These are phyloP conservation scores for Penicillium nucicola DNA, from an alignment of 495 filamentous ascomycete species.

Conservation along the genomic window DNA sequence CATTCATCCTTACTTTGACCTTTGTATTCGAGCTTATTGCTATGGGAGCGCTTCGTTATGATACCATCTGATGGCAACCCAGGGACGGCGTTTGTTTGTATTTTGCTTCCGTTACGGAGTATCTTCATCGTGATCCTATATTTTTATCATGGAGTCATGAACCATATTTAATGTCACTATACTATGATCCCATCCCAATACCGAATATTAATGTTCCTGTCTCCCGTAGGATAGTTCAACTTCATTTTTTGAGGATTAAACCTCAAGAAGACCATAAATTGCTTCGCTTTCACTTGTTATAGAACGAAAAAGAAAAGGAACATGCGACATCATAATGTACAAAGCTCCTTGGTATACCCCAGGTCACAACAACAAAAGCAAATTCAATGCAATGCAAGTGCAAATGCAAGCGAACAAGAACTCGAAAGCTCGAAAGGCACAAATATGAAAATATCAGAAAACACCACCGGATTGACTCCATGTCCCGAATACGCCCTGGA, in stretches of 20 bases:
- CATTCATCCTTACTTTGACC: not conserved
- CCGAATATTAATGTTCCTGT: not conserved
- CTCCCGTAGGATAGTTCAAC: not conserved
- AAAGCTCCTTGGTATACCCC: conserved; percentile 18
- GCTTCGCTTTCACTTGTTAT: conserved; percentile 3
- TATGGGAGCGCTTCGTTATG: conserved; percentile 18
- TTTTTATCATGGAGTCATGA: not conserved
- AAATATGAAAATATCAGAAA: not conserved
- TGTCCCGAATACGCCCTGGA: conserved; percentile 12
- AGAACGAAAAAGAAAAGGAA: conserved; percentile 1
- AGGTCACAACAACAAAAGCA: not conserved
- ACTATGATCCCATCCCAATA: not conserved
- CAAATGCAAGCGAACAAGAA: not conserved
- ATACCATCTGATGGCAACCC: conserved; percentile 31
- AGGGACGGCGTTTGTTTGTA: conserved; percentile 17
- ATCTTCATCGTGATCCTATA: not conserved
- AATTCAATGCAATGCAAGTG: not conserved
- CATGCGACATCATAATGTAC: conserved; percentile 24
- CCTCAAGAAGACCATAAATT: conserved; percentile 1
- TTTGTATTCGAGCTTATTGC: conserved; percentile 6
- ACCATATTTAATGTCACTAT: not conserved
- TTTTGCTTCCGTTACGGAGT: not conserved
- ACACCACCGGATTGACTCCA: conserved; percentile 13
- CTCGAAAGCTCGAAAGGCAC: not conserved
- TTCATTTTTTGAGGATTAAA: too few relatives aligned